Conservation (phyloP, 805 yeast genomes). For the Nakazawaea pomicola region DNA sequence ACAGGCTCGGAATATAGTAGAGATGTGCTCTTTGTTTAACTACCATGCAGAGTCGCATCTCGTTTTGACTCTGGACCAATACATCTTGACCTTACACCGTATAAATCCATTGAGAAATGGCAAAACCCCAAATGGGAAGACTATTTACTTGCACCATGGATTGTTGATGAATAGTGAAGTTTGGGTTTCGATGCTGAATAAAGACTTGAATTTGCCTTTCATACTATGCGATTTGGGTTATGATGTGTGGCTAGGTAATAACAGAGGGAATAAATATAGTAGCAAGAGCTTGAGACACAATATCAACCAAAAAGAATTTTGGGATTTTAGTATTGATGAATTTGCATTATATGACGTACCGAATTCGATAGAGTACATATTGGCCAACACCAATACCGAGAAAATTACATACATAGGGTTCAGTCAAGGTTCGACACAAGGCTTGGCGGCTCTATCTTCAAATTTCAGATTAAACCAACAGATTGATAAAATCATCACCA, state of each 20-base stretch:
- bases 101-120: slow-evolving; percentile 18
- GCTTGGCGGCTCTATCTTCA: slow-evolving; percentile 73
- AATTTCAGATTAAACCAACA: slow-evolving; percentile 57
- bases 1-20: slow-evolving; percentile 49
- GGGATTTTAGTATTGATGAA: slow-evolving; percentile 92
- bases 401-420: slow-evolving; percentile 76
- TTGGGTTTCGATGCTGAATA: slow-evolving; percentile 38
- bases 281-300: slow-evolving; percentile 58
- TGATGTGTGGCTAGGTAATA: slow-evolving; percentile 94
- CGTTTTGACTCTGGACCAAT: slow-evolving; percentile 34
- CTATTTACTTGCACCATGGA: slow-evolving; percentile 87
- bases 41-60: slow-evolving; percentile 34
- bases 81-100: slow-evolving; percentile 34
- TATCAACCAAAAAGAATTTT: slow-evolving; percentile 46
- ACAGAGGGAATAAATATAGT: slow-evolving; percentile 87
- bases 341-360: slow-evolving; percentile 91
- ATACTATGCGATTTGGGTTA: slow-evolving; percentile 72
- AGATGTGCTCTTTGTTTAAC: slow-evolving; percentile 55
- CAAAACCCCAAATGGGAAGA: slow-evolving; percentile 28
- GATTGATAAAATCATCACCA: slow-evolving; percentile 61
- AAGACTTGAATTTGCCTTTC: slow-evolving; percentile 57
- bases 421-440: slow-evolving; percentile 93
- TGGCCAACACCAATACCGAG: slow-evolving; percentile 39
- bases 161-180: slow-evolving; percentile 80
- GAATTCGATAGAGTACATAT: slow-evolving; percentile 67